Conservation (phyloP, 2,329 filamentous ascomycete species). For the Paecilomyces formosus region DNA sequence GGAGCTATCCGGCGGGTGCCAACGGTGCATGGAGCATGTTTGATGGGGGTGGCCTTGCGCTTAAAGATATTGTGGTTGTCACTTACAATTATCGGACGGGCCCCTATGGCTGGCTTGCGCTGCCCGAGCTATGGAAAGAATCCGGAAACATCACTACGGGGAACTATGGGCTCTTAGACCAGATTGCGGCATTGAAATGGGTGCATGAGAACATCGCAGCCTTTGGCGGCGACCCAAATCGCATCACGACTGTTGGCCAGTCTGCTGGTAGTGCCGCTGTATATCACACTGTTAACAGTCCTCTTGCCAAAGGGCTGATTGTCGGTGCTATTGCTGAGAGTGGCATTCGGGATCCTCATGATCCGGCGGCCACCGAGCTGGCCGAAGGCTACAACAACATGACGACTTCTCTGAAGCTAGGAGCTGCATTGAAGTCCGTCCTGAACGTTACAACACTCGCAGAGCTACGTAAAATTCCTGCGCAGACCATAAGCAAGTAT, state of each 20-base stretch:
- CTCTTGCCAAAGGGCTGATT: conserved; percentile 15
- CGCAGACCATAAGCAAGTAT: conserved; percentile 15
- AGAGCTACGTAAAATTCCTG: conserved; percentile 33
- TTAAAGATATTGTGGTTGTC: conserved; percentile 9
- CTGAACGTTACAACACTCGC: conserved; percentile 35
- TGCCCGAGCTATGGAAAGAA: conserved; percentile 15
- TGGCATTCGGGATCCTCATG: conserved; percentile 22
- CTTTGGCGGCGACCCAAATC: conserved; percentile 15
- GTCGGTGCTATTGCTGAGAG: conserved; percentile 23
- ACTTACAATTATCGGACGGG: conserved; percentile 20
- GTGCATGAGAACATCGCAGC: conserved; percentile 13
- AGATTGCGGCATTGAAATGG: conserved; percentile 15
- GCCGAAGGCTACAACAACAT: conserved; percentile 19
- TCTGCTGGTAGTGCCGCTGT: conserved; percentile 22
- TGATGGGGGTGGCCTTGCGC: background rate
- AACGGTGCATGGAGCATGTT: background rate
- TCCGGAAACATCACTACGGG: conserved; percentile 18
- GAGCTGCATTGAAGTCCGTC: conserved; percentile 26
- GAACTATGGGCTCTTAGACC: conserved; percentile 21
- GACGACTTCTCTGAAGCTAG: conserved; percentile 11
- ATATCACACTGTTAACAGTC: conserved; percentile 17
- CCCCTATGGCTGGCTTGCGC: conserved; percentile 17
- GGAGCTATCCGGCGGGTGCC: conserved; percentile 1
- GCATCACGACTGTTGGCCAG: conserved; percentile 20
- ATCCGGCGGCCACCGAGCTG: conserved; percentile 17